Evolutionary conservation across 169 alveolate genomes (phyloP).

Genomic region (Eimeria acervulina): DNA sequence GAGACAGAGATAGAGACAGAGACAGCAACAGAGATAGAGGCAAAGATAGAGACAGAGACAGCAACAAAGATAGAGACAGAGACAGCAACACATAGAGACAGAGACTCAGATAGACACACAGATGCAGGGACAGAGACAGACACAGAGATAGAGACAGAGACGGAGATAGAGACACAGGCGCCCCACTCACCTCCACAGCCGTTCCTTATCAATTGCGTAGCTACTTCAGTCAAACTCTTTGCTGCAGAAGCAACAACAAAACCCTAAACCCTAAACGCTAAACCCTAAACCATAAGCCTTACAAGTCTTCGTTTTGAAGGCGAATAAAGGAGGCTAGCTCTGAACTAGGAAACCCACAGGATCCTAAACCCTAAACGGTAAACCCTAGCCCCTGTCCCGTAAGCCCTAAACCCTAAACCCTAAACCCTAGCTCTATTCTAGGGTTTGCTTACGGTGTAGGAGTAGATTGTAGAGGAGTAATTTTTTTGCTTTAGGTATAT

Average conservation of each 20-base stretch:
- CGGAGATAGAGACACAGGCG: no score
- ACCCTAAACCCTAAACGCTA: not conserved
- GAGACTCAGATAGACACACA: no score
- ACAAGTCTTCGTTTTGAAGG: not conserved
- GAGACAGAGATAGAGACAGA: no score
- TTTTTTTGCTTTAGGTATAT: slow-evolving; percentile 69
- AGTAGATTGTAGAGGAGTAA: slow-evolving; percentile 57
- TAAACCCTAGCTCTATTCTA: not conserved
- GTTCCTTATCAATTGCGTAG: not conserved
- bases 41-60: no score
- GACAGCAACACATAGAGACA: no score
- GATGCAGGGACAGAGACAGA: no score
- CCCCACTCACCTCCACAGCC: slow-evolving; percentile 9
- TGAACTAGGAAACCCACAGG: not conserved
- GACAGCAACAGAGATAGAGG: no score
- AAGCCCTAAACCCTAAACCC: not conserved
- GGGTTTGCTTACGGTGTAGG: slow-evolving; percentile 32
- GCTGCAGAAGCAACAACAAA: slow-evolving; percentile 8
- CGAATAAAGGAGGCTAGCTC: not conserved
- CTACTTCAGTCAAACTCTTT: not conserved
- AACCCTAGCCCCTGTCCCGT: not conserved
- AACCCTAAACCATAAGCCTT: not conserved
- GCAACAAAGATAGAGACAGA: no score
- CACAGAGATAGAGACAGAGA: no score
- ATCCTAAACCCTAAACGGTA: not conserved